Evolutionary conservation across 768 basidiomycete species (phyloP), one percentile per base, ranked within the genome.

Genomic region (Hemileccinum impolitum): DNA sequence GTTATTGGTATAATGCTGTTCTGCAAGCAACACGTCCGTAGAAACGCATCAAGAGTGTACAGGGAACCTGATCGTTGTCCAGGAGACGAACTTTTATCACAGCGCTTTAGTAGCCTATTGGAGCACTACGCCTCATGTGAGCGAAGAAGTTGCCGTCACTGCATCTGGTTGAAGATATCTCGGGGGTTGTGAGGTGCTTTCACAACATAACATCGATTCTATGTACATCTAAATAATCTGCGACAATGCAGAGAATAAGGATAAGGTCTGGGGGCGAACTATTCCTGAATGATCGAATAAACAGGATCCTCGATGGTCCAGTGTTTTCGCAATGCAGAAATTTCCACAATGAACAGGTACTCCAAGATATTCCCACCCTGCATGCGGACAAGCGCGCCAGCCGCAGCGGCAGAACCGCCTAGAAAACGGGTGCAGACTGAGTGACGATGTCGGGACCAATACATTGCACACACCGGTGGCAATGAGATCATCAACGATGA

Each of bases 391-490:
- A 99, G 86, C 58, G 94, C 80, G 42, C 93, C 94, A 4, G 95
- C 94, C 4, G 94, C 94, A 52, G 80, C 82, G 8, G 96, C 96
- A 28, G 94, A 96, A 9, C 96, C 96, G 53, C 94, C 93, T 91
- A 15, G 8, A 45, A 12, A 50, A 40, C 17, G 23, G 25, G 45
- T 26, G 47, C 5, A 23, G n/a, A 37, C 18, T 60, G 43, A 60
- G 36, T 7, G 26, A 52, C n/a, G 44, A 19, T 17, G 31, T 28
- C 45, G 31, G 19, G 25, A 32, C 36, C 6, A 12, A 44, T 15
- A 26, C 14, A 19, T 26, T 6, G n/a, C 15, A 53, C 76, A 37
- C 54, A 89, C 94, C 95, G 26, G 95, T 97, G 0, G 96, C 96
- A 54, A 99, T 90, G 35, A 99, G 76, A 68, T 99, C 96, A 69